A percentile compares a stretch with the other conserved stretches of the same genome.
These are phyloP conservation scores for Phytopythium aichiense DNA, from an alignment of 352 stramenopile genomes.

Conservation along the genomic window DNA sequence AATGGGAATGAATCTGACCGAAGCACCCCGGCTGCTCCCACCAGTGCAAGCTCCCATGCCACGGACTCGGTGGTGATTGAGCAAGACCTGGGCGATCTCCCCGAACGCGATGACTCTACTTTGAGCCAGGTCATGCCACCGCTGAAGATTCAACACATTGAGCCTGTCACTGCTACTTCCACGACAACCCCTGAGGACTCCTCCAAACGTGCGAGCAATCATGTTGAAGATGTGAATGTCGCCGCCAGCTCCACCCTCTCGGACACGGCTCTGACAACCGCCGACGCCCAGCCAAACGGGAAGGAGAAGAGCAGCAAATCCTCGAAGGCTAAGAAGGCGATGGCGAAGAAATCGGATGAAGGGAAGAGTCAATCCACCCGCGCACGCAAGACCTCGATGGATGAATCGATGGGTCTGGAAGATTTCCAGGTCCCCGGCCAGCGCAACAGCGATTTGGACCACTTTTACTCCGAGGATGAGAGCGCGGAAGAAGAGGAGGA, in stretches of 20 bases:
- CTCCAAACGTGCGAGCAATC: neutral
- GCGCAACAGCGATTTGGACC: constrained; percentile 54
- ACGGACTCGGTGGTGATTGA: constrained; percentile 3
- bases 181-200: neutral
- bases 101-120: constrained; percentile 32
- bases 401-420: constrained; percentile 54
- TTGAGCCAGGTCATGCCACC: constrained; percentile 21
- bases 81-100: constrained; percentile 50
- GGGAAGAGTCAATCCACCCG: constrained; percentile 2
- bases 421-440: constrained; percentile 72
- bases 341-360: neutral
- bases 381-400: constrained; percentile 17
- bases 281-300: neutral
- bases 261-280: neutral
- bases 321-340: neutral
- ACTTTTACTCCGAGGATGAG: constrained; percentile 79
- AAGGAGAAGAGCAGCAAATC: neutral
- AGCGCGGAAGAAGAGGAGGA: constrained; percentile 37
- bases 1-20: constrained; percentile 2
- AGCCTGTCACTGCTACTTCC: neutral
- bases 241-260: no score
- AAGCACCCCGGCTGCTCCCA: neutral
- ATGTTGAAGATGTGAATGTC: neutral
- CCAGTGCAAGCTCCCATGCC: neutral
- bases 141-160: constrained; percentile 47